Evolutionary conservation across 345 rosid species (phyloP).

Genomic region (Sonneratia caseolaris): DNA sequence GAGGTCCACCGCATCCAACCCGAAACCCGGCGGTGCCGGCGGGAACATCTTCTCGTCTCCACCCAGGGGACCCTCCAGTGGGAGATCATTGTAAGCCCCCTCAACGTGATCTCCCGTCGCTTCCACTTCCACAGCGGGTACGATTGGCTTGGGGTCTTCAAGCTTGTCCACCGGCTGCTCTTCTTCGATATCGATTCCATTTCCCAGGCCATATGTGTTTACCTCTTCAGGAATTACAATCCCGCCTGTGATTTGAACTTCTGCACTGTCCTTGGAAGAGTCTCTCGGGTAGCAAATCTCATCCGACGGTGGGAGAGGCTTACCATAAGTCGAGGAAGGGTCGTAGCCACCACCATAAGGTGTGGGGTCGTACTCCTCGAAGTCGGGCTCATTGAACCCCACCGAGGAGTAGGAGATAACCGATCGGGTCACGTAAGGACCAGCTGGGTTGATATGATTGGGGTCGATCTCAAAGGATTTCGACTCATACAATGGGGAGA

Average conservation of each 20-base stretch:
- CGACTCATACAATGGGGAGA: constrained; percentile 28
- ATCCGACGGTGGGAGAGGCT: constrained; percentile 53
- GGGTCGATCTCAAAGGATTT: constrained; percentile 23
- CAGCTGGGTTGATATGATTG: background rate
- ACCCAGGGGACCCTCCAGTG: constrained; percentile 10
- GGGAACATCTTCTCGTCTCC: constrained; percentile 16
- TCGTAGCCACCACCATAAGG: constrained; percentile 78
- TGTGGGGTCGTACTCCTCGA: constrained; percentile 64
- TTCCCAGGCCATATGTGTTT: background rate
- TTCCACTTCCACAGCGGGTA: background rate
- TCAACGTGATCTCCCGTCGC: background rate
- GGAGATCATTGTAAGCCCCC: background rate
- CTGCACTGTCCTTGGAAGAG: constrained; percentile 10
- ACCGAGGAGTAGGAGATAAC: constrained; percentile 31
- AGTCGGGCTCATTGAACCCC: constrained; percentile 37
- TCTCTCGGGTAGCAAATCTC: constrained; percentile 45
- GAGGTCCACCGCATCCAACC: constrained; percentile 66
- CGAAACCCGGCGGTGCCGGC: constrained; percentile 59
- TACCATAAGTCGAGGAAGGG: constrained; percentile 43
- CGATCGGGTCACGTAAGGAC: constrained; percentile 23
- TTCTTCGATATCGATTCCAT: background rate
- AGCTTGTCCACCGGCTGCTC: background rate
- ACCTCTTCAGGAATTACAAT: background rate
- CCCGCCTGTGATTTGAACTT: background rate
- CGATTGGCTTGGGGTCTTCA: background rate